Evolutionary conservation across 73 alveolate genomes (phyloP).

Genomic region (Paramecium sonneborni): DNA sequence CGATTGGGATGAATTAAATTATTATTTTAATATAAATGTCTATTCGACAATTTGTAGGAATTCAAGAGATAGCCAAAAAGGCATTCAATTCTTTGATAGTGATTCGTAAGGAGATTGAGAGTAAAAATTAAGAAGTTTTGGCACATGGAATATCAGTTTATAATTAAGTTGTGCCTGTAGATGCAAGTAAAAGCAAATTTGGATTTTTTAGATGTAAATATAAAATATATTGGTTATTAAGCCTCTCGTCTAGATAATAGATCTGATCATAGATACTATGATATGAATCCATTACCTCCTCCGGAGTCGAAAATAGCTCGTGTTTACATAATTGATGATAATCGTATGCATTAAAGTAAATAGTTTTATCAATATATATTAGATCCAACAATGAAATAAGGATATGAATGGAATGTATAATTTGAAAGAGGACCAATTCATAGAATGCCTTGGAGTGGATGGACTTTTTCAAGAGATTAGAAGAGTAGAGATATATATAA

Average conservation of each 20-base stretch:
- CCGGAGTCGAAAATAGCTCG: slow-evolving; percentile 24
- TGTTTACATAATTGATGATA: slow-evolving; percentile 23
- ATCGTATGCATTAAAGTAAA: slow-evolving; percentile 41
- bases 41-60: not conserved
- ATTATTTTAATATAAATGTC: slow-evolving; percentile 44
- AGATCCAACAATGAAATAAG: slow-evolving; percentile 25
- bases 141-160: slow-evolving; percentile 21
- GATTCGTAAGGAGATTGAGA: not conserved
- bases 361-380: not conserved
- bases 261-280: not conserved
- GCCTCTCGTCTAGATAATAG: slow-evolving; percentile 29
- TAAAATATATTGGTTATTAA: not conserved
- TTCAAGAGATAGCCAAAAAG: slow-evolving; percentile 14
- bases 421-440: not conserved
- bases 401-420: slow-evolving; percentile 36
- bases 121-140: not conserved
- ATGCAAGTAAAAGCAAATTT: slow-evolving; percentile 4
- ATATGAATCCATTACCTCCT: slow-evolving; percentile 1
- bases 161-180: not conserved
- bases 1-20: not conserved
- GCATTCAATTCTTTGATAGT: slow-evolving; percentile 12
- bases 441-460: slow-evolving; percentile 44
- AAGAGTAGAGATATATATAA: not conserved
- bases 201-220: slow-evolving; percentile 49
- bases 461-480: slow-evolving; percentile 26